Base-by-base conservation (phyloP, 1,284 basidiomycete genomes). In the Tilletia setariae region DNA sequence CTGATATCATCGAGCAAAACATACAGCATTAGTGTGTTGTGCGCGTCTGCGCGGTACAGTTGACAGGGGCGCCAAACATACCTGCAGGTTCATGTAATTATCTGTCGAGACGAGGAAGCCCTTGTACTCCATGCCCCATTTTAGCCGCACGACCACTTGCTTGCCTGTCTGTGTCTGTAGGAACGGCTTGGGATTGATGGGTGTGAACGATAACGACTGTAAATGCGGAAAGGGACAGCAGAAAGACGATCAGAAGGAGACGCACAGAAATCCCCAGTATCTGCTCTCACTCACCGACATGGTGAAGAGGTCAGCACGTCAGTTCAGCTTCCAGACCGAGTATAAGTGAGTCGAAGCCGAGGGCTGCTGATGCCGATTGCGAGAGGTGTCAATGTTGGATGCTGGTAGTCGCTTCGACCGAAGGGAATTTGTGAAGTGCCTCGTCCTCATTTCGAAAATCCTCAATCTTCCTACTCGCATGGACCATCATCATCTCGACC, bases 61-160 rank as follows among this genome's bases (percentile, higher is more conserved):
- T 13, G 7, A 28, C 28, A 19, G 23, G 21, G 19, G 46, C 46
- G 4, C 46, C 4, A 0, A 13, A 28, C 87, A 73, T 77, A 93
- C 94, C 87, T 98, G 96, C 66, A 99, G 87, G 84, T 99, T 99
- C 94, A 98, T 98, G 86, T 97, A 99, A 35, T 92, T 92, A 84
- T 99, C 96, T 4, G 95, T 97, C 82, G 92, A 95, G 75, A 98
- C 95, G 71, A 99, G 87, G 86, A 95, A 98, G 63, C 96, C 95
- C 86, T 94, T 97, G 87, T 98, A 98, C 84, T 98, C 94, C 72
- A 98, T 87, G 72, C 96, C 96, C 96, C 96, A 99, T 86, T 99
- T 99, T 82, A 99, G 88, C 71, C 90, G 88, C 69, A 98, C 94
- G 79, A 90, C 91, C 64, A 98, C 93, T 59, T 91, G 91, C 87